phyloP scores from a whole-genome alignment of 805 yeast genomes.

The baker's yeast (Saccharomyces cerevisiae) region DNA sequence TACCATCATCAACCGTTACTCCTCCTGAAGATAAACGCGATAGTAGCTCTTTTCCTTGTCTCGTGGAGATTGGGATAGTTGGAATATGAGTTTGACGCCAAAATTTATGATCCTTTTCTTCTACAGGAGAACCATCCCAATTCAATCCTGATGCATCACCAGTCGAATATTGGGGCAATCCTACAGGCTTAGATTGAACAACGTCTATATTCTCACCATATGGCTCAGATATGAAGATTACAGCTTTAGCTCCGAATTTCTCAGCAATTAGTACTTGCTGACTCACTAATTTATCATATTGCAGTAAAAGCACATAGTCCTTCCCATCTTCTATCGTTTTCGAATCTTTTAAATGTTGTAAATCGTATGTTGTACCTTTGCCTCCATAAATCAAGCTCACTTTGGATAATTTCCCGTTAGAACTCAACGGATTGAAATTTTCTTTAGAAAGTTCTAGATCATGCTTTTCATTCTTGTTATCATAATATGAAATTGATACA shows the following conservation, averaged over 20 bases:
- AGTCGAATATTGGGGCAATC: slow-evolving; percentile 46
- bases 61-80: slow-evolving; percentile 63
- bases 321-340: slow-evolving; percentile 18
- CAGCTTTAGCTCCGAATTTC: slow-evolving; percentile 47
- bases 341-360: slow-evolving; percentile 29
- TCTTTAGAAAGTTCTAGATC: slow-evolving; percentile 20
- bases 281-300: slow-evolving; percentile 45
- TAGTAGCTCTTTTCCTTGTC: slow-evolving; percentile 45
- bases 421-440: slow-evolving; percentile 63
- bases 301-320: slow-evolving; percentile 50
- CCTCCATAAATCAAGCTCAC: slow-evolving; percentile 56
- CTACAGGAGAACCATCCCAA: slow-evolving; percentile 35
- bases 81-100: slow-evolving; percentile 61
- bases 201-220: slow-evolving; percentile 20
- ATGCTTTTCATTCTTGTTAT: slow-evolving; percentile 18
- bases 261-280: slow-evolving; percentile 49
- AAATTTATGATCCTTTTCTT: slow-evolving; percentile 36
- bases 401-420: slow-evolving; percentile 41
- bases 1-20: slow-evolving; percentile 10
- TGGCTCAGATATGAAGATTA: slow-evolving; percentile 55
- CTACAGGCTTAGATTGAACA: slow-evolving; percentile 39
- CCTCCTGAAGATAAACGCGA: slow-evolving; percentile 19
- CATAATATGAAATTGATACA: slow-evolving; percentile 16
- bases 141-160: slow-evolving; percentile 81
- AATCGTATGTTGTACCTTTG: slow-evolving; percentile 55